Base-by-base conservation (phyloP, 2,329 filamentous ascomycete genomes). In the Aspergillus awamori region DNA sequence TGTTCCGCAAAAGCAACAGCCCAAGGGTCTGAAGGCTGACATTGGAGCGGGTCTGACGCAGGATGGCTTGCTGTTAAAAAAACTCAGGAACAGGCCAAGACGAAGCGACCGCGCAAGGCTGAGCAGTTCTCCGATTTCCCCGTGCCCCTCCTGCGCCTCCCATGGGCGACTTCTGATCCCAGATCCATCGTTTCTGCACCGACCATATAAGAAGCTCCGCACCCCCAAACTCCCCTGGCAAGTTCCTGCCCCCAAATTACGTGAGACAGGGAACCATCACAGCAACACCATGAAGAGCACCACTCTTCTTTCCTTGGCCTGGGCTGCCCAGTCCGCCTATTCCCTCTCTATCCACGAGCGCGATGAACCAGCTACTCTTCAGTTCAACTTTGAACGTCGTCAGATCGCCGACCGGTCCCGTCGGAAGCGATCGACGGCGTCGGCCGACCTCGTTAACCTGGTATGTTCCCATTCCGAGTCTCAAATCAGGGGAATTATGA, bases 321-420 rank as follows among this genome's bases (percentile, higher is more conserved):
- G 53, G 8, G 28, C 57, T 11, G 17, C 49, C 41, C 49, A 48
- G 20, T 57, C 24, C 41, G 47, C 20, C n/a, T 39, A 11, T 58
- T 57, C 53, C 8, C 38, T 62, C 17, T 51, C 52, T 24, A 54
- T 64, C n/a, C 59, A 64, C 30, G 53, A 60, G 20, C 61, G 63
- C 36, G 59, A 62, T 26, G 26, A 45, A 5, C 63, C 63, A 17
- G 59, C 56, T 5, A 54, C 57, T 17, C 33, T 64, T 20, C 57
- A 57, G 17, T 56, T 64, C 30, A 59, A 58, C 8, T 41, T 65
- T 22, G 49, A 45, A 22, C 53, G 63, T 24, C 63, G 54, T n/a
- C 59, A 48, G 20, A n/a, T 22, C 51, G 8, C 51, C 2, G 48
- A 58, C 28, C 63, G 43, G 20, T 15, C 39, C 47, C 26, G 48